Evolutionary conservation across 768 basidiomycete genomes (phyloP), one percentile per base, ranked within the genome.

Genomic region (Rhodotorula babjevae): DNA sequence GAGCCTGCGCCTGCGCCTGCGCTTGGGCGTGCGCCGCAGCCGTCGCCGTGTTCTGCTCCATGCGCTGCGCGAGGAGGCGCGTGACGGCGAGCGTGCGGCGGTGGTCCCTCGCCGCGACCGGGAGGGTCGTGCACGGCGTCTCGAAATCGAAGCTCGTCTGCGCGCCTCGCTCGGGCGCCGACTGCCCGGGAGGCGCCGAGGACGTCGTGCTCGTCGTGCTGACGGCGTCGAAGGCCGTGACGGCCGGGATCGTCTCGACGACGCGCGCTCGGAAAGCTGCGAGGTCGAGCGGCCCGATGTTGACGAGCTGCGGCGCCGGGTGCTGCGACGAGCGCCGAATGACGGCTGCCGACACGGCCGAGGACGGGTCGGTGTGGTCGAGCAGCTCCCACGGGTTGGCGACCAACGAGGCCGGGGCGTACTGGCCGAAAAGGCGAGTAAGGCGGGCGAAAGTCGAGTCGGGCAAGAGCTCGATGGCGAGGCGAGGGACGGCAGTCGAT

Each of bases 111-210:
- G 75, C 75, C 16, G 66, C 58, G n/a, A 73, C 60, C 23, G 40
- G 56, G 23, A 76, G 55, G 0, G 52, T 61, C 55, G 61, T 63
- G 57, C 75, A 73, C 0, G 75, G 67, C 63, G 75, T 76, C 50
- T 76, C 75, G 16, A 73, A 76, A 46, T 76, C 75, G 36, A 76
- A 76, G 56, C 73, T 76, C 29, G 68, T 73, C 50, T 76, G 75
- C n/a, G 14, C n/a, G 25, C 75, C 75, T 18, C n/a, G 33, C 44
- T 49, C 42, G 36, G 36, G 58, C 40, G 70, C 36, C 16, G 53
- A 25, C 8, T 25, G 71, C 2, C 49, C 53, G 5, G 33, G 12
- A 0, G 44, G 33, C 19, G 58, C 58, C 4, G 65, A 46, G 2
- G 68, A 66, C 15, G 47, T 36, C 19, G 53, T 66, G 58, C 65